phyloP scores from a whole-genome alignment of 2,329 filamentous ascomycete genomes.

The Aspergillus tamarii region DNA sequence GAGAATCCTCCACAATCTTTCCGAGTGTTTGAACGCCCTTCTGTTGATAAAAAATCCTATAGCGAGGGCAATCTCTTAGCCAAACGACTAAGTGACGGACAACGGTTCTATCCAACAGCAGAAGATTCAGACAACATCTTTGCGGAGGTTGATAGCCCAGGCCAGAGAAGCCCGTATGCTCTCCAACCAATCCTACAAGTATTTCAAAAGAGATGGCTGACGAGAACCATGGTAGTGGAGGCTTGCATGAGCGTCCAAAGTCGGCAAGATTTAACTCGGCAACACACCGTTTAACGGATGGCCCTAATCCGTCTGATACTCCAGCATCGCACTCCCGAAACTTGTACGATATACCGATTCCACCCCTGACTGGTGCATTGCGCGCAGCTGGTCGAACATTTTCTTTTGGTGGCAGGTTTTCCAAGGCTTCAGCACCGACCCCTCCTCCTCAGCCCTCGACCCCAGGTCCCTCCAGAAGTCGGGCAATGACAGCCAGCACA shows the following conservation, averaged over 20 bases:
- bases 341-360: constrained; percentile 46
- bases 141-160: constrained; percentile 35
- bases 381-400: constrained; percentile 55
- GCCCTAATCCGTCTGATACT: constrained; percentile 42
- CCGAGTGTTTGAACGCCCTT: constrained; percentile 56
- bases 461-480: constrained; percentile 41
- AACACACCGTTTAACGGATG: constrained; percentile 59
- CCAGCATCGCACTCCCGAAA: constrained; percentile 42
- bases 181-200: constrained; percentile 13
- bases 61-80: constrained; percentile 42
- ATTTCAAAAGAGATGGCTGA: constrained; percentile 22
- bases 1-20: constrained; percentile 52
- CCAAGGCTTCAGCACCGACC: constrained; percentile 32
- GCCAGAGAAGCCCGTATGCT: constrained; percentile 43
- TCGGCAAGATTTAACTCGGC: constrained; percentile 59
- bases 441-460: constrained; percentile 27
- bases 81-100: constrained; percentile 39
- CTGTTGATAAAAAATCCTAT: constrained; percentile 47
- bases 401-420: constrained; percentile 54
- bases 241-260: constrained; percentile 49
- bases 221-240: constrained; percentile 48
- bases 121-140: constrained; percentile 47
- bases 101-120: constrained; percentile 37
- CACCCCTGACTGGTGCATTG: constrained; percentile 46
- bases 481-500: constrained; percentile 56